phyloP scores from a whole-genome alignment of 257 asterid species.

The Marsdenia floribunda region DNA sequence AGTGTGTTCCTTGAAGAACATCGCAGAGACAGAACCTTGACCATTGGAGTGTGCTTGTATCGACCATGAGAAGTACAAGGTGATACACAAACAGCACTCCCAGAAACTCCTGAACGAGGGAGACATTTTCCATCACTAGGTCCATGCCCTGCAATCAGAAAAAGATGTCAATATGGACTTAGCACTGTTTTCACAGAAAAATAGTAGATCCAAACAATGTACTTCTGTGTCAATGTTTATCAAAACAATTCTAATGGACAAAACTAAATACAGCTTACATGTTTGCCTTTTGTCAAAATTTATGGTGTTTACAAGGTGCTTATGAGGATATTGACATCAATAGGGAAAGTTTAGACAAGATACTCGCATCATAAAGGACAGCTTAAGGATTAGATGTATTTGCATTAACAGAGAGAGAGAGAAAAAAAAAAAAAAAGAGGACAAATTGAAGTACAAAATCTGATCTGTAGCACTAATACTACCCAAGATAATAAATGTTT shows the following conservation, averaged over 20 bases:
- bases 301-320: neutral
- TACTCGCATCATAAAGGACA: neutral
- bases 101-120: slow-evolving; percentile 54
- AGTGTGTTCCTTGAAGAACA: slow-evolving; percentile 31
- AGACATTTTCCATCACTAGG: slow-evolving; percentile 50
- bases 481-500: neutral
- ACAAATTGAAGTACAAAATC: neutral
- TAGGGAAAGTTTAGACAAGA: neutral
- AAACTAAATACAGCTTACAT: neutral
- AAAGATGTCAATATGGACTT: neutral
- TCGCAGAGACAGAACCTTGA: slow-evolving; percentile 35
- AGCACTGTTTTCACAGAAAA: neutral
- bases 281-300: neutral
- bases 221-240: neutral
- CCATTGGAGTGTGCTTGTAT: slow-evolving; percentile 31
- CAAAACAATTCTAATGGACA: neutral
- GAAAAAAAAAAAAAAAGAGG: neutral
- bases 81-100: slow-evolving; percentile 46
- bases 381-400: neutral
- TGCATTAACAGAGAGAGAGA: neutral
- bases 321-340: neutral
- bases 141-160: slow-evolving; percentile 52
- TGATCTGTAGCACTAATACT: neutral
- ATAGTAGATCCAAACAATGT: neutral
- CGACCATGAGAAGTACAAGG: slow-evolving; percentile 34